A percentile compares a stretch with the other conserved stretches of the same genome.
Evolutionary conservation across 2,329 filamentous ascomycete species (phyloP).

Genomic region (Cladorrhinum sp.): DNA sequence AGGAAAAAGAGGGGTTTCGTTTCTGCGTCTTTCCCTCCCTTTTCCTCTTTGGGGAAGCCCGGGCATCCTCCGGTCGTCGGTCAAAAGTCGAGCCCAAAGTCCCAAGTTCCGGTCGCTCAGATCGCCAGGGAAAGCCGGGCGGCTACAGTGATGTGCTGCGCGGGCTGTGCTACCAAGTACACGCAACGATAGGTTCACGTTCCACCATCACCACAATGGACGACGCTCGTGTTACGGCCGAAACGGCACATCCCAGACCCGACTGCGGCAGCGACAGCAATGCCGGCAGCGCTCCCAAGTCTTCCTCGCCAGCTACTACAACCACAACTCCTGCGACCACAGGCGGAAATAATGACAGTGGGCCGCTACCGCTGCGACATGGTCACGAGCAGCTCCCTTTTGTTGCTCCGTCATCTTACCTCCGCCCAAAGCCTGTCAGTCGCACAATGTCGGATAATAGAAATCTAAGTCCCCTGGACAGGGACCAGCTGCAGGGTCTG

Average conservation of each 20-base stretch:
- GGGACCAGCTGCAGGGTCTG: constrained; percentile 74
- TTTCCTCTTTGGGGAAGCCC: background rate
- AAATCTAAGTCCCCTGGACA: constrained; percentile 61
- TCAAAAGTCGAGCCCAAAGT: background rate
- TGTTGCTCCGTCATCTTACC: constrained; percentile 59
- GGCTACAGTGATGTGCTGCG: constrained; percentile 1
- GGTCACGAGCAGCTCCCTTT: constrained; percentile 56
- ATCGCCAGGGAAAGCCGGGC: background rate
- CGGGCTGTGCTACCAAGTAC: background rate
- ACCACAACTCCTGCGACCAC: constrained; percentile 10
- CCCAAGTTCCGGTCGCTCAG: background rate
- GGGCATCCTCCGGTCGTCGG: constrained; percentile 2
- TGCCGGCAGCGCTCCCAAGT: constrained; percentile 8
- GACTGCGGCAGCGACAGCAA: constrained; percentile 9
- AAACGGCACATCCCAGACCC: constrained; percentile 25
- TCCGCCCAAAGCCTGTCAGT: constrained; percentile 42
- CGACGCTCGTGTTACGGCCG: constrained; percentile 28
- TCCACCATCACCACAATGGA: constrained; percentile 31
- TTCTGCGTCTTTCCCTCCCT: background rate
- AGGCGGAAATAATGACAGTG: constrained; percentile 24
- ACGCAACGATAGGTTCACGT: constrained; percentile 12
- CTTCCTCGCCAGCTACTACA: constrained; percentile 17
- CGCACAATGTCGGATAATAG: constrained; percentile 44
- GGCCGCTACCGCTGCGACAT: constrained; percentile 29
- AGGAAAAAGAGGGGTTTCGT: background rate